Evolutionary conservation across 1,284 basidiomycete species (phyloP).

Genomic region (Ustilago nuda): DNA sequence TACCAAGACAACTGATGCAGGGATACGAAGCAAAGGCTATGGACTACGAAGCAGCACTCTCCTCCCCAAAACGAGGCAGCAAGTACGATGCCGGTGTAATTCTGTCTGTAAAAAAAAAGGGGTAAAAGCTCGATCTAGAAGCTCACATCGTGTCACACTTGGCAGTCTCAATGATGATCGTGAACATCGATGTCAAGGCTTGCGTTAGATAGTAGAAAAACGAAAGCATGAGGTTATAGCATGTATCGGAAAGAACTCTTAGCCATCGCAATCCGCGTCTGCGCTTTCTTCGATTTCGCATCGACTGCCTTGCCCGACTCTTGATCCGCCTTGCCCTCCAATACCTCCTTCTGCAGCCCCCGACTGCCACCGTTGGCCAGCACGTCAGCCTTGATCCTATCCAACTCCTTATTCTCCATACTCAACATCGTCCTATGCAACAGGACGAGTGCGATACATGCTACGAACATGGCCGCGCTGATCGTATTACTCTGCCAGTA

Average conservation of each 20-base stretch:
- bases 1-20: too few relatives aligned
- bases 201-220: background rate
- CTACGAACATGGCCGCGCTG: constrained; percentile 41
- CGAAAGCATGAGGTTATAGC: constrained; percentile 16
- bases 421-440: constrained; percentile 46
- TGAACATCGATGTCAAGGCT: background rate
- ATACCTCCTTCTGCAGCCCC: constrained; percentile 2
- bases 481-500: constrained; percentile 59
- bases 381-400: constrained; percentile 22
- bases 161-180: too few relatives aligned
- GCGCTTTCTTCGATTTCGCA: constrained; percentile 21
- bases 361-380: background rate
- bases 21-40: too few relatives aligned
- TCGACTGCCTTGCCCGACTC: constrained; percentile 9
- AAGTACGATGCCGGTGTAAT: too few relatives aligned
- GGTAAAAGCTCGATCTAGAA: too few relatives aligned
- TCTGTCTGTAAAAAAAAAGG: too few relatives aligned
- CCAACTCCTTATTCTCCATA: constrained; percentile 47
- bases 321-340: constrained; percentile 12
- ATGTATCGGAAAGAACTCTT: constrained; percentile 51
- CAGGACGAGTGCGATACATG: constrained; percentile 44
- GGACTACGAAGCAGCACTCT: too few relatives aligned
- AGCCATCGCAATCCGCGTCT: constrained; percentile 36
- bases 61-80: too few relatives aligned
- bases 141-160: too few relatives aligned